A percentile compares a stretch with the other conserved stretches of the same genome.
Evolutionary conservation across 1,139 yeast species (phyloP).

Genomic region (Geotrichum citri-aurantii): DNA sequence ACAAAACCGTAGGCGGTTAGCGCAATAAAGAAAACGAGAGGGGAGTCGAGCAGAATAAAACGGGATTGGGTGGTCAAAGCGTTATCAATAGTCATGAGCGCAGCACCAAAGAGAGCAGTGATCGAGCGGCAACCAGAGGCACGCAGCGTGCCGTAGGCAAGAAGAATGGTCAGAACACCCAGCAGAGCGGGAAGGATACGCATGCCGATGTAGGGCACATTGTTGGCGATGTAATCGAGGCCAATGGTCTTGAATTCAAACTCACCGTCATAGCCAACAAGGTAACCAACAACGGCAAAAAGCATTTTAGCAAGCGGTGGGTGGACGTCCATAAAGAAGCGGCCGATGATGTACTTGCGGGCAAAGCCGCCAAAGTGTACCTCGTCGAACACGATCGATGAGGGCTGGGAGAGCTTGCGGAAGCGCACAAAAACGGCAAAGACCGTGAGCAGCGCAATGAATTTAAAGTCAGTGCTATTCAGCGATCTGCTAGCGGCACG

Average conservation of each 20-base stretch:
- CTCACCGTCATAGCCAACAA: slow-evolving; percentile 80
- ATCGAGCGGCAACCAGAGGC: slow-evolving; percentile 81
- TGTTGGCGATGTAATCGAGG: slow-evolving; percentile 60
- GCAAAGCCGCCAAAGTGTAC: slow-evolving; percentile 67
- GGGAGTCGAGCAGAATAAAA: slow-evolving; percentile 84
- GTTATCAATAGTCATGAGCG: slow-evolving; percentile 72
- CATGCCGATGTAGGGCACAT: slow-evolving; percentile 70
- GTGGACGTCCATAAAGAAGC: slow-evolving; percentile 88
- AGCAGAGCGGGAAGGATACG: slow-evolving; percentile 77
- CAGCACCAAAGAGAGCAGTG: slow-evolving; percentile 62
- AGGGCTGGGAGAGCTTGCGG: slow-evolving; percentile 57
- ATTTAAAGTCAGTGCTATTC: slow-evolving; percentile 26
- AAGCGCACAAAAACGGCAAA: slow-evolving; percentile 56
- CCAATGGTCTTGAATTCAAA: slow-evolving; percentile 93
- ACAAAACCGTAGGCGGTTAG: slow-evolving; percentile 74
- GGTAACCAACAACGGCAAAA: slow-evolving; percentile 85
- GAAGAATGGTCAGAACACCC: slow-evolving; percentile 74
- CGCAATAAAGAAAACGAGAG: slow-evolving; percentile 86
- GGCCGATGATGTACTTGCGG: slow-evolving; percentile 53
- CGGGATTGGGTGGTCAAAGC: slow-evolving; percentile 84
- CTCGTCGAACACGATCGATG: slow-evolving; percentile 89
- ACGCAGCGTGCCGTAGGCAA: slow-evolving; percentile 75
- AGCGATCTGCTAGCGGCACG: slow-evolving; percentile 25
- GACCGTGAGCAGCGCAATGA: slow-evolving; percentile 48
- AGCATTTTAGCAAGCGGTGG: slow-evolving; percentile 96